Evolutionary conservation across 805 yeast genomes (phyloP).

Genomic region (Candida manassasensis): DNA sequence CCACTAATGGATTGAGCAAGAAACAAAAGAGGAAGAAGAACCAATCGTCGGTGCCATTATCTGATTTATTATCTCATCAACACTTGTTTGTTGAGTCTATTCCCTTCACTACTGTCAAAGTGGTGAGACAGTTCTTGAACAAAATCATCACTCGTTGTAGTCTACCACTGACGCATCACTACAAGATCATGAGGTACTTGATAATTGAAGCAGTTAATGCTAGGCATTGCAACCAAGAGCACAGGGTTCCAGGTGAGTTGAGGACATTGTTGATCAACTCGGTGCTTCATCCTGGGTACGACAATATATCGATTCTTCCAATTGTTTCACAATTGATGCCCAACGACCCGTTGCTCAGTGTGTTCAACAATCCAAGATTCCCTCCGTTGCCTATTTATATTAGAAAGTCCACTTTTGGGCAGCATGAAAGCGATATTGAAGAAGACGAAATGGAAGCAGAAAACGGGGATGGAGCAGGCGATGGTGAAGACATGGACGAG

Average conservation of each 20-base stretch:
- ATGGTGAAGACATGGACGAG: slow-evolving; percentile 25
- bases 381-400: slow-evolving; percentile 44
- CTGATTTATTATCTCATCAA: slow-evolving; percentile 66
- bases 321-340: slow-evolving; percentile 53
- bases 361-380: slow-evolving; percentile 70
- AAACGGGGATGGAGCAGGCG: slow-evolving; percentile 38
- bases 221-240: slow-evolving; percentile 19
- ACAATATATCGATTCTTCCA: slow-evolving; percentile 64
- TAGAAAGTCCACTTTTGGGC: slow-evolving; percentile 30
- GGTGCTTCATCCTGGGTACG: slow-evolving; percentile 66
- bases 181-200: slow-evolving; percentile 44
- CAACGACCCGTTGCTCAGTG: slow-evolving; percentile 48
- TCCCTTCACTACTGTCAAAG: slow-evolving; percentile 28
- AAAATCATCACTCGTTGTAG: slow-evolving; percentile 43
- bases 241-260: slow-evolving; percentile 29
- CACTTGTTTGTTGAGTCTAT: slow-evolving; percentile 47
- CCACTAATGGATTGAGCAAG: slow-evolving; percentile 14
- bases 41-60: slow-evolving; percentile 44
- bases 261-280: slow-evolving; percentile 41
- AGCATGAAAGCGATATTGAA: slow-evolving; percentile 34
- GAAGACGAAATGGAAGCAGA: slow-evolving; percentile 34
- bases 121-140: slow-evolving; percentile 45
- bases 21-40: slow-evolving; percentile 40
- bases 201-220: slow-evolving; percentile 32
- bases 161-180: slow-evolving; percentile 60